Evolutionary conservation across 2,329 filamentous ascomycete species (phyloP).

Genomic region (Juglanconis oblonga): DNA sequence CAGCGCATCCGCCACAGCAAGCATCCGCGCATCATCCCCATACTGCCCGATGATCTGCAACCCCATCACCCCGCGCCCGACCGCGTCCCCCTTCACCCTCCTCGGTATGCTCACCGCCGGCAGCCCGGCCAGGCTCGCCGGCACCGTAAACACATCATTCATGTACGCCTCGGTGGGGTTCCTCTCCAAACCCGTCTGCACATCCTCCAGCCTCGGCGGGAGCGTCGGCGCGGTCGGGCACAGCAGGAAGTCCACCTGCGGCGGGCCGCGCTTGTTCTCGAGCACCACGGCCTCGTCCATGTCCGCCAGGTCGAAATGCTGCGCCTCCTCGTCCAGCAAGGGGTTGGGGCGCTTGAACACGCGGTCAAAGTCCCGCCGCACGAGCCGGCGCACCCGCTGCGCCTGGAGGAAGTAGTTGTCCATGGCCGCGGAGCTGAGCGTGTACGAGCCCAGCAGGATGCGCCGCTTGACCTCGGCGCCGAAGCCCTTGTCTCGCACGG

Average conservation of each 20-base stretch:
- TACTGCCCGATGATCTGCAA: slow-evolving; percentile 81
- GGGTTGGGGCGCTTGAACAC: slow-evolving; percentile 72
- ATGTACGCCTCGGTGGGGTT: slow-evolving; percentile 73
- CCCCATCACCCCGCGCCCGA: slow-evolving; percentile 40
- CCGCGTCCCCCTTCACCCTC: slow-evolving; percentile 32
- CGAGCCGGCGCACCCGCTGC: slow-evolving; percentile 78
- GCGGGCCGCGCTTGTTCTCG: slow-evolving; percentile 54
- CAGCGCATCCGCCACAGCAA: slow-evolving; percentile 53
- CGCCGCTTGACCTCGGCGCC: slow-evolving; percentile 82
- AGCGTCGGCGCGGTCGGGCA: slow-evolving; percentile 76
- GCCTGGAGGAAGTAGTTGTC: slow-evolving; percentile 97
- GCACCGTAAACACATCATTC: slow-evolving; percentile 95
- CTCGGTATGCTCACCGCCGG: slow-evolving; percentile 84
- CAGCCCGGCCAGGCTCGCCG: slow-evolving; percentile 85
- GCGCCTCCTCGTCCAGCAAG: slow-evolving; percentile 43
- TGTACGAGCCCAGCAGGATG: slow-evolving; percentile 87
- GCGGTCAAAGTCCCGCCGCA: slow-evolving; percentile 81
- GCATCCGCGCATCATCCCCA: slow-evolving; percentile 66
- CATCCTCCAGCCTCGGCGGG: slow-evolving; percentile 46
- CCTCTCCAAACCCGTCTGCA: slow-evolving; percentile 37
- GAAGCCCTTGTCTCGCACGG: slow-evolving; percentile 71
- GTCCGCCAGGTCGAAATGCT: slow-evolving; percentile 58
- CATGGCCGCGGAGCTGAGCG: slow-evolving; percentile 82
- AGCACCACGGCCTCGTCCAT: slow-evolving; percentile 51
- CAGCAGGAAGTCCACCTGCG: slow-evolving; percentile 79